Base-by-base conservation (phyloP, 768 basidiomycete genomes). In the Grammothele lineata region DNA sequence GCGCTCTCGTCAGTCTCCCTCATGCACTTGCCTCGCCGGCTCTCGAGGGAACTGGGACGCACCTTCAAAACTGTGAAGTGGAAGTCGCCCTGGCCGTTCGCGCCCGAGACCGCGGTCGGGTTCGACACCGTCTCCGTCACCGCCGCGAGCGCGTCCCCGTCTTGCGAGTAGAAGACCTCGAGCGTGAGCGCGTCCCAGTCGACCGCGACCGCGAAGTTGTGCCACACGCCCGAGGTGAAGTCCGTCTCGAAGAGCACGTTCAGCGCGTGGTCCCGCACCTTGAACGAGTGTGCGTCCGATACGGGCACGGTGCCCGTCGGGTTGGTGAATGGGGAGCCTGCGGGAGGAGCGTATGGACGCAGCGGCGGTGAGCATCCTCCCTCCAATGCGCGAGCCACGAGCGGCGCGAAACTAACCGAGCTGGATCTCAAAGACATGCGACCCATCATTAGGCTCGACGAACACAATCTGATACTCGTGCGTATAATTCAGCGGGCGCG, bases 381-480 rank as follows among this genome's bases (percentile, higher is more conserved):
- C 24, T 27, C 5, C 8, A 8, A 15, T 15, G 5, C 12, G 23
- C 8, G 33, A 41, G 9, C 17, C 14, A 7, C 34, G 26, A 15
- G 12, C 2, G 54, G n/a, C n/a, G 27, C 7, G 27, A 14, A n/a
- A 30, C 69, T 15, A 48, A 79, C 80, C 81, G 6, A 81, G 66
- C 53, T 81, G 78, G 33, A 82, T 62, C 5, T 71, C 77, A 56
- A 84, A 84, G 18, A 82, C 68, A 62, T 80, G 80, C 3, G 73
- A 69, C 5, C 79, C 78, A 54, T 83, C 82, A 43, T 58, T 68
- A 1, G 78, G 76, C 62, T 84, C 81, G 47, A 83, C 78, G 59
- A 76, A 82, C 12, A 83, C 76, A 40, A 77, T 67, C 55, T 83
- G 81, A 55, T 83, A 81, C 55, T 83, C 81, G 47, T 83, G 80